Conservation (phyloP, 2,329 filamentous ascomycete genomes). For the Paecilomyces niveus region DNA sequence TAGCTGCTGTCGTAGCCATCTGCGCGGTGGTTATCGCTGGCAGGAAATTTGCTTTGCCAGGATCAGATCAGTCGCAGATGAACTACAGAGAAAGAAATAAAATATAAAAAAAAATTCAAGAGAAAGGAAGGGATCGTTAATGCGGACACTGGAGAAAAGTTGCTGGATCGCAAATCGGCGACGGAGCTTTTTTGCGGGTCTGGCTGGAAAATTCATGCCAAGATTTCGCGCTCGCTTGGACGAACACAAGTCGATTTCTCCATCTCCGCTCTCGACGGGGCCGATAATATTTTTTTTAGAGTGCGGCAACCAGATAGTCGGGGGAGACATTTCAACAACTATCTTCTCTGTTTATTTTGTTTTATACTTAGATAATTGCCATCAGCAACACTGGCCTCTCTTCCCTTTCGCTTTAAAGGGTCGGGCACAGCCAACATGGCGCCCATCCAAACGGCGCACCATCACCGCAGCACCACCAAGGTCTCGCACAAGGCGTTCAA, state of each 20-base stretch:
- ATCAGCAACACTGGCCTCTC: conserved; percentile 39
- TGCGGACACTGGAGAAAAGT: conserved; percentile 7
- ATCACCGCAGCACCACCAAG: conserved; percentile 91
- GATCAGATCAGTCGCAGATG: conserved; percentile 3
- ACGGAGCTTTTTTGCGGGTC: conserved; percentile 9
- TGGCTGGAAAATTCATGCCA: conserved; percentile 29
- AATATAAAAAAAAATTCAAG: not conserved
- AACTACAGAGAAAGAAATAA: not conserved
- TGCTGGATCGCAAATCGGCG: not conserved
- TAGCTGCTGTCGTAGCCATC: conserved; percentile 23
- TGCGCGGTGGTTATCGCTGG: conserved; percentile 1
- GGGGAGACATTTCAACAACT: not conserved
- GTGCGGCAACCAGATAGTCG: not conserved
- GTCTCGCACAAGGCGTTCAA: conserved; percentile 84
- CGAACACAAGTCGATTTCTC: conserved; percentile 19
- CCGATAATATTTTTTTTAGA: not conserved
- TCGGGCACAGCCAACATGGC: conserved; percentile 61
- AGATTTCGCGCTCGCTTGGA: conserved; percentile 29
- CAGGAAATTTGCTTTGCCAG: not conserved
- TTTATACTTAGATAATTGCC: not conserved
- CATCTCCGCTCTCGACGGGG: conserved; percentile 6
- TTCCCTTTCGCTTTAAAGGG: conserved; percentile 84
- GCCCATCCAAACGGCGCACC: conserved; percentile 57
- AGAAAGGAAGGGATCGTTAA: not conserved
- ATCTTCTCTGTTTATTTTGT: not conserved